These are phyloP conservation scores for Microstegium vimineum DNA, from an alignment of 176 grass and related monocot species.

Conservation along the genomic window DNA sequence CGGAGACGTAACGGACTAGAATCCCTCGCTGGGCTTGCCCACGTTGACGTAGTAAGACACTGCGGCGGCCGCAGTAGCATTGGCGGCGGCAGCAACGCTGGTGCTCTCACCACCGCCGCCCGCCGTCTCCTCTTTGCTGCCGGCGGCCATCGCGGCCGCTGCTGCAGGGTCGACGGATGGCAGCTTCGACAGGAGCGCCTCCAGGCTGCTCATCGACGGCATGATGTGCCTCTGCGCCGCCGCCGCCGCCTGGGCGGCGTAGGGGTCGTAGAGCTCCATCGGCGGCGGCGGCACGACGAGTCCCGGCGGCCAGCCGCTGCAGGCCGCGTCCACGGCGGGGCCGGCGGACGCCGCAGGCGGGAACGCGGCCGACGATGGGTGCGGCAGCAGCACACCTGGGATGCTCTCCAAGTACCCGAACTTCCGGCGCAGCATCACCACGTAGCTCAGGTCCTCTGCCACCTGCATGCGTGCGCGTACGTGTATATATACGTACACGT, in stretches of 20 bases:
- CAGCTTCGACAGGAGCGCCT: constrained; percentile 75
- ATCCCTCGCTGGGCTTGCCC: constrained; percentile 23
- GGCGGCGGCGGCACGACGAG: constrained; percentile 26
- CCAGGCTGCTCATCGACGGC: constrained; percentile 85
- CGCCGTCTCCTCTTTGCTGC: constrained; percentile 2
- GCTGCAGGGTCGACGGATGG: constrained; percentile 31
- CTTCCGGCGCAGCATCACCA: constrained; percentile 82
- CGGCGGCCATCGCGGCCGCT: not conserved
- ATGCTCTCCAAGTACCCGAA: constrained; percentile 98
- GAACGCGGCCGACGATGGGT: constrained; percentile 77
- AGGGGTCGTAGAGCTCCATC: constrained; percentile 56
- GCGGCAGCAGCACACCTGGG: constrained; percentile 83
- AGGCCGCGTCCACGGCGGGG: constrained; percentile 4
- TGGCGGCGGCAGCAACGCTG: not conserved
- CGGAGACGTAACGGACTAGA: not conserved
- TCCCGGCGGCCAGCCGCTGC: constrained; percentile 7
- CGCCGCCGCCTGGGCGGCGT: not conserved
- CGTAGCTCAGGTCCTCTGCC: constrained; percentile 82
- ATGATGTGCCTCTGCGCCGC: constrained; percentile 38
- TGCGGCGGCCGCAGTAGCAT: not conserved
- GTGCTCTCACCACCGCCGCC: constrained; percentile 25
- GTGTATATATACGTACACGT: not conserved
- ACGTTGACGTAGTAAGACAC: constrained; percentile 40
- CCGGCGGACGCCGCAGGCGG: too few species aligned
- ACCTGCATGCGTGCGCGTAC: constrained; percentile 32